Conservation (phyloP, 1,139 yeast genomes). For the Debaryomycetaceae sp. region DNA sequence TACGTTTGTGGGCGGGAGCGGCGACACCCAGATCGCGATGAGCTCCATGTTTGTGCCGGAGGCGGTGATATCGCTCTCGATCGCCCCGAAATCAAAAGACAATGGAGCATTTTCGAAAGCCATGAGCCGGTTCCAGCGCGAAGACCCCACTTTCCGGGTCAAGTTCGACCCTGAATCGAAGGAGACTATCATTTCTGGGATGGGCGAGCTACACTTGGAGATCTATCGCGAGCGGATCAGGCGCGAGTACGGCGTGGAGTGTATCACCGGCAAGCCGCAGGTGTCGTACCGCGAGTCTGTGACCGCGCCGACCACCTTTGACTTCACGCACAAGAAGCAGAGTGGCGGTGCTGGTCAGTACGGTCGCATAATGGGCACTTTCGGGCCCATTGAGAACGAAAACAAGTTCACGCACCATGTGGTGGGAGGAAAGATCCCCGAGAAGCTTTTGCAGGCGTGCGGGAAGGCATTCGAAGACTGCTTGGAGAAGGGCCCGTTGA, state of each 20-base stretch:
- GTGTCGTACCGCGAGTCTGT: conserved; percentile 97
- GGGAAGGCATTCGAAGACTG: conserved; percentile 93
- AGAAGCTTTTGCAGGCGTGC: conserved; percentile 90
- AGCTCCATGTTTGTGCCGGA: conserved; percentile 98
- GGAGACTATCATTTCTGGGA: conserved; percentile 93
- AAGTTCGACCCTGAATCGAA: conserved; percentile 84
- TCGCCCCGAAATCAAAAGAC: conserved; percentile 82
- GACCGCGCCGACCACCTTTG: conserved; percentile 64
- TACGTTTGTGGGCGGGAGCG: conserved; percentile 61
- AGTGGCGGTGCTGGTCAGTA: conserved; percentile 99
- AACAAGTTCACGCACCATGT: conserved; percentile 77
- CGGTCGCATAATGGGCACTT: conserved; percentile 88
- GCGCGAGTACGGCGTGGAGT: conserved; percentile 94
- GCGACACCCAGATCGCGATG: conserved; percentile 72
- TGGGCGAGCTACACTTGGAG: conserved; percentile 97
- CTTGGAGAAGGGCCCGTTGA: conserved; percentile 91
- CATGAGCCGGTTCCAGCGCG: conserved; percentile 93
- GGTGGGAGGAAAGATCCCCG: conserved; percentile 96
- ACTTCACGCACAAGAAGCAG: conserved; percentile 94
- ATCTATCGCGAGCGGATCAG: conserved; percentile 96
- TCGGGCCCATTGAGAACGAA: conserved; percentile 54
- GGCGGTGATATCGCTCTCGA: conserved; percentile 89
- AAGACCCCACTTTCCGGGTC: conserved; percentile 96
- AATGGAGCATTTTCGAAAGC: conserved; percentile 86
- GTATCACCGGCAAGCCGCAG: conserved; percentile 94